Evolutionary conservation across 1,284 basidiomycete species (phyloP), one percentile per base, ranked within the genome.

Genomic region (Porodaedalea pini): DNA sequence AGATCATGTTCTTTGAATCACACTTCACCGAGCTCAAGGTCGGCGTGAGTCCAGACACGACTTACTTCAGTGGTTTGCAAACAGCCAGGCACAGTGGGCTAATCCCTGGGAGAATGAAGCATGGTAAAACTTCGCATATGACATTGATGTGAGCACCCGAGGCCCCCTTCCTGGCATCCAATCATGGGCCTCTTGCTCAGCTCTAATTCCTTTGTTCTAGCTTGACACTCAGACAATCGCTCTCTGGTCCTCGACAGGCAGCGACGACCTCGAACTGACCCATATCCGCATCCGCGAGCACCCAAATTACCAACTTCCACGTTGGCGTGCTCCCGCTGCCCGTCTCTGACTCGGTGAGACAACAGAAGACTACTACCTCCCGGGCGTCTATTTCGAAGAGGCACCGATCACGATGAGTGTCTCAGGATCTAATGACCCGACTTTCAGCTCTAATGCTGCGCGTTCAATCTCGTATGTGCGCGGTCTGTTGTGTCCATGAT

Each of bases 11-110:
- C 76, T 86, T 85, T 64, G 82, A 85, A 68, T 82, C 79, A 47
- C 83, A 84, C 67, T 85, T 84, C 69, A 85, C 82, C 3, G 82
- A 82, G 76, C 69, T 85, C 55, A 83, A 85, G 67, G 82, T 80
- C 63, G 82, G 82, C 58, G 76, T 83, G 21, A 73, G 72, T 10
- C 75, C 78, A 17, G 78, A 74, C 63, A 68, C 73, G 1, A 78
- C 75, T 7, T 71, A 81, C 67, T 70, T 81, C 15, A 73, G 59
- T 84, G 81, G 81, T 75, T 78, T 69, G 75, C 82, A 23, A 63
- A 67, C 11, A 73, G 77, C 39, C 67, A 72, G 25, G 70, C 74
- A 41, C 73, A 82, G 63, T 85, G 81, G 80, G 71, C 74, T 53
- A 77, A 76, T 2, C 71, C 78, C 1, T 81, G 80, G 68, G 73